Conservation (phyloP, 164 flowering plant genomes). For the Vitis amurensis region DNA sequence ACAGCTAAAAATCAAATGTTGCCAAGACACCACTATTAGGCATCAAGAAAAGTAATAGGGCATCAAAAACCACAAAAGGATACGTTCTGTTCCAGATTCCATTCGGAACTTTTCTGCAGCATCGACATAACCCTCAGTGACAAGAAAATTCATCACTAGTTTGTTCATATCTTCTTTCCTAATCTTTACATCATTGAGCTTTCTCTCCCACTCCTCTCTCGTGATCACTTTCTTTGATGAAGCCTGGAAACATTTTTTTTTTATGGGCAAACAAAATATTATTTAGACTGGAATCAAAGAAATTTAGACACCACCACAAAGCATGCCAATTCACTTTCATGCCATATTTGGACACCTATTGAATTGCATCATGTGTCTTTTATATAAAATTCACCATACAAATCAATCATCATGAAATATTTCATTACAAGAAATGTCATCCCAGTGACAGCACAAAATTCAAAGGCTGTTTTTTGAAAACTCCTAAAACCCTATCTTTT, state of each 20-base stretch:
- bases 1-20: background rate
- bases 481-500: too few relatives aligned
- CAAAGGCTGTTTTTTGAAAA: too few relatives aligned
- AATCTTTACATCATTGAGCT: conserved; percentile 67
- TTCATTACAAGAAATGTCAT: too few relatives aligned
- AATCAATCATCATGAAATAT: too few relatives aligned
- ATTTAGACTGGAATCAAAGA: conserved; percentile 24
- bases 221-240: conserved; percentile 78
- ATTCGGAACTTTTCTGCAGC: conserved; percentile 72
- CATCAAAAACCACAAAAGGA: conserved; percentile 29
- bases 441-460: too few relatives aligned
- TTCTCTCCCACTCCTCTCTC: conserved; percentile 92
- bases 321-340: too few relatives aligned
- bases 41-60: background rate
- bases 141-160: conserved; percentile 93
- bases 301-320: background rate
- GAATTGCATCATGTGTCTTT: too few relatives aligned
- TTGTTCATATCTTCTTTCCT: conserved; percentile 94
- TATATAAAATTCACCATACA: too few relatives aligned
- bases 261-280: too few relatives aligned
- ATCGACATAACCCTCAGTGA: conserved; percentile 94
- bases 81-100: conserved; percentile 95
- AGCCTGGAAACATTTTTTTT: conserved; percentile 34
- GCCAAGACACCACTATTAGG: conserved; percentile 1
- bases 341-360: too few relatives aligned